These are phyloP conservation scores for Aspergillus aculeatus DNA, from an alignment of 2,329 filamentous ascomycete species.

Conservation along the genomic window DNA sequence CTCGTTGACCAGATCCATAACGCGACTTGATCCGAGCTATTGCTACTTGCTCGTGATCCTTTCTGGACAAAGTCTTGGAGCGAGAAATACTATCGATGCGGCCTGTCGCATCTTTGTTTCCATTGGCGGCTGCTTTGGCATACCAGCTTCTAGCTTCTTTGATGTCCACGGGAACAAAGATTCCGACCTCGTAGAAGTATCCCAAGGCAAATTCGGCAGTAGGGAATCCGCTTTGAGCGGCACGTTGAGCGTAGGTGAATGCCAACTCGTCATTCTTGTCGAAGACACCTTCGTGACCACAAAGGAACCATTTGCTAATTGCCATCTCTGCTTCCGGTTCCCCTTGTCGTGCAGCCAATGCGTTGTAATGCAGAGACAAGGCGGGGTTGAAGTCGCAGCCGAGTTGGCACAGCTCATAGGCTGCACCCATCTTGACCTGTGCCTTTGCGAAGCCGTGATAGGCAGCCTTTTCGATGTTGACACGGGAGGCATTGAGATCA, in stretches of 20 bases:
- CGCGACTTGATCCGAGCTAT: conserved; percentile 83
- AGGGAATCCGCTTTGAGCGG: conserved; percentile 74
- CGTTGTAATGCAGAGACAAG: conserved; percentile 92
- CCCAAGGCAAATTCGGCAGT: conserved; percentile 96
- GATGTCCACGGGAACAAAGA: conserved; percentile 80
- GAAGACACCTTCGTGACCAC: conserved; percentile 88
- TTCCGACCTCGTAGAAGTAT: conserved; percentile 96
- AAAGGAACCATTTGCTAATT: conserved; percentile 98
- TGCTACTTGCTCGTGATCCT: conserved; percentile 89
- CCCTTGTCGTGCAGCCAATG: conserved; percentile 84
- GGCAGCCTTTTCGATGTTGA: conserved; percentile 94
- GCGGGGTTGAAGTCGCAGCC: conserved; percentile 94
- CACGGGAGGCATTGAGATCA: conserved; percentile 70
- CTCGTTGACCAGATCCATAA: conserved; percentile 62
- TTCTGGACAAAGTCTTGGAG: conserved; percentile 79
- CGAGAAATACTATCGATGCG: conserved; percentile 81
- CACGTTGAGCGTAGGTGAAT: conserved; percentile 84
- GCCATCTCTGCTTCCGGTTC: conserved; percentile 92
- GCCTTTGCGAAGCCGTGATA: conserved; percentile 95
- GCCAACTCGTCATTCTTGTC: conserved; percentile 94
- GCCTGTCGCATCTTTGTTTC: conserved; percentile 81
- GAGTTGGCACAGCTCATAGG: conserved; percentile 90
- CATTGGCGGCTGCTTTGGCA: conserved; percentile 79
- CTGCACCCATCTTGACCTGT: conserved; percentile 94
- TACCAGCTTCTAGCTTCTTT: conserved; percentile 87